phyloP scores from a whole-genome alignment of 441 rosid genomes.

The Iberis amara region DNA sequence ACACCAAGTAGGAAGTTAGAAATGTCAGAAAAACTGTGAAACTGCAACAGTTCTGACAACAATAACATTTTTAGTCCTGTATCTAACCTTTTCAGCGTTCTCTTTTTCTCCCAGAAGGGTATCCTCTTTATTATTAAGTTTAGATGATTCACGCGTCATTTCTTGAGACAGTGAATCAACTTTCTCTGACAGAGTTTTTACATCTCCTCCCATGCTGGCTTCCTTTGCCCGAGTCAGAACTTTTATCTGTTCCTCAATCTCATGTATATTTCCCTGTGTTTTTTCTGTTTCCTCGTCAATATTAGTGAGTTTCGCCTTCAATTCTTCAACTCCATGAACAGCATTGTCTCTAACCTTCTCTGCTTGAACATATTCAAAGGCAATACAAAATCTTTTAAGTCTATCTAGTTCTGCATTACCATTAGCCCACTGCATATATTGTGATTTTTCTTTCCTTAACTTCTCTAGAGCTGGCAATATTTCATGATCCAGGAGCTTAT shows the following conservation, averaged over 20 bases:
- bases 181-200: conserved; percentile 59
- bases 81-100: conserved; percentile 68
- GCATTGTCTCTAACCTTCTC: conserved; percentile 71
- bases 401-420: conserved; percentile 80
- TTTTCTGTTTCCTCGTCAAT: conserved; percentile 51
- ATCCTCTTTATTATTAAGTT: conserved; percentile 71
- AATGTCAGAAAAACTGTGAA: conserved; percentile 20
- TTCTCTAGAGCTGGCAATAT: conserved; percentile 93
- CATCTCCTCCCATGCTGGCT: conserved; percentile 92
- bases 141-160: conserved; percentile 69
- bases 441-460: conserved; percentile 79
- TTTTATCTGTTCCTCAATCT: conserved; percentile 56
- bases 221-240: conserved; percentile 73
- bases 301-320: conserved; percentile 49
- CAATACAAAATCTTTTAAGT: conserved; percentile 81
- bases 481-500: conserved; percentile 86
- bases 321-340: conserved; percentile 53
- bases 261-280: conserved; percentile 44
- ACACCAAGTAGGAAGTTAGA: conserved; percentile 13
- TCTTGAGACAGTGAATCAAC: conserved; percentile 72
- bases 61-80: not conserved
- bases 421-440: conserved; percentile 97
- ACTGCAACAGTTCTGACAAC: not conserved
- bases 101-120: conserved; percentile 62
- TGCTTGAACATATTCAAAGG: conserved; percentile 83